These are phyloP conservation scores for Pharus latifolius DNA, from an alignment of 176 grass and related monocot genomes.

Conservation along the genomic window DNA sequence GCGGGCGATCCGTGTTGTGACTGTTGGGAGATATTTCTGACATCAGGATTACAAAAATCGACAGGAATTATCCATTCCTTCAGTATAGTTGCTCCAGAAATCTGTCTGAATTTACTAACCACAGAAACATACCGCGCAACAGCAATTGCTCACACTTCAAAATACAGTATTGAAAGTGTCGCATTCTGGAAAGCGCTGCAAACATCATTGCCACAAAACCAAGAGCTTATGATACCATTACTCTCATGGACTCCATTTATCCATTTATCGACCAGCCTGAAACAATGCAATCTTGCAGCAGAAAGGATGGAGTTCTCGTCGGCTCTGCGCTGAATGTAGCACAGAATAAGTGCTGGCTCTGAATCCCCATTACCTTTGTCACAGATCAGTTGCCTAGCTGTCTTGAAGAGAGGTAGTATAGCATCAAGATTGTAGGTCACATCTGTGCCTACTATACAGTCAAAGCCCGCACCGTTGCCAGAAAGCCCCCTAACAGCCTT, in stretches of 20 bases:
- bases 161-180: constrained; percentile 66
- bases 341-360: constrained; percentile 48
- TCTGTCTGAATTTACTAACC: too few relatives aligned
- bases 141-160: constrained; percentile 14
- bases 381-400: constrained; percentile 60
- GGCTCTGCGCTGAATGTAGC: constrained; percentile 75
- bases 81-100: too few relatives aligned
- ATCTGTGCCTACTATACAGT: constrained; percentile 84
- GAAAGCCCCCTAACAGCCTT: constrained; percentile 32
- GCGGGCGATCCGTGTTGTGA: too few relatives aligned
- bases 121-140: not conserved
- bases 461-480: constrained; percentile 29
- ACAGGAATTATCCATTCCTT: not conserved
- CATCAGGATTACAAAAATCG: not conserved
- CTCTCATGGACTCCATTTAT: constrained; percentile 51
- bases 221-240: constrained; percentile 58
- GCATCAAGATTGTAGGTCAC: constrained; percentile 75
- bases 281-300: constrained; percentile 26
- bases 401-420: constrained; percentile 69
- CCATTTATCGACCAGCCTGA: constrained; percentile 74
- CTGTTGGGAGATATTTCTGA: too few relatives aligned
- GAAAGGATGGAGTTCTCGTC: constrained; percentile 57
- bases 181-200: constrained; percentile 26
- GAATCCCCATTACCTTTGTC: constrained; percentile 1
- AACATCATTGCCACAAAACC: constrained; percentile 46